Percentiles rank a stretch among this genome's conserved stretches.
These are phyloP conservation scores for Cryomyces antarcticus DNA, from an alignment of 495 filamentous ascomycete species.

Conservation along the genomic window DNA sequence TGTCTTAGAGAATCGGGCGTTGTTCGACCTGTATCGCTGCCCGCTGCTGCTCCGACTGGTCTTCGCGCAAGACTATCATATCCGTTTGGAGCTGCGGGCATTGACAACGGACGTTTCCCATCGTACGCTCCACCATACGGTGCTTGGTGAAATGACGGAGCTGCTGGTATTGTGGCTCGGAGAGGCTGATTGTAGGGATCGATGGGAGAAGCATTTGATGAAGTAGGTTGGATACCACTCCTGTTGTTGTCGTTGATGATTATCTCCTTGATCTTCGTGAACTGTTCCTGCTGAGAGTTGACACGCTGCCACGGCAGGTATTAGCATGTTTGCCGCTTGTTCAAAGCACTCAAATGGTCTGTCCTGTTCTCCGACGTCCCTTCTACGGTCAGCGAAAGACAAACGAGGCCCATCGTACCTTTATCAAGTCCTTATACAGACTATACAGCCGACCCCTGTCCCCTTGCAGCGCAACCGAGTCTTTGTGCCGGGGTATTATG, in stretches of 20 bases:
- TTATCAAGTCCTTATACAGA: conserved; percentile 28
- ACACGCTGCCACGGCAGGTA: conserved; percentile 7
- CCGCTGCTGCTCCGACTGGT: not conserved
- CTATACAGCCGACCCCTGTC: conserved; percentile 25
- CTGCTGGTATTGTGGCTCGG: too few species aligned
- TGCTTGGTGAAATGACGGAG: too few species aligned
- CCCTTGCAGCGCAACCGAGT: conserved; percentile 31
- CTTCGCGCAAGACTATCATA: too few species aligned
- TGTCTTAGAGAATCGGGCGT: conserved; percentile 5
- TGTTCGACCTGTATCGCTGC: conserved; percentile 1
- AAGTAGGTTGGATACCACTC: conserved; percentile 25
- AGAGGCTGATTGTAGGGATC: not conserved
- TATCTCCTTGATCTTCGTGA: conserved; percentile 38
- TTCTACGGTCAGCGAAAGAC: too few species aligned
- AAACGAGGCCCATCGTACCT: conserved; percentile 16
- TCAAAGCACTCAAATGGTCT: too few species aligned
- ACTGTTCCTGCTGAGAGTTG: conserved; percentile 22
- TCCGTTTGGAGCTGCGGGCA: not conserved
- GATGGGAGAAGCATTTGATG: too few species aligned
- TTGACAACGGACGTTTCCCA: conserved; percentile 7
- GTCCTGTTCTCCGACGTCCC: too few species aligned
- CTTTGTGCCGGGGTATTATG: conserved; percentile 49
- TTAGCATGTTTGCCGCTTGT: too few species aligned
- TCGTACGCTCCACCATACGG: conserved; percentile 3
- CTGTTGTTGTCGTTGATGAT: conserved; percentile 47